Evolutionary conservation across 352 stramenopile genomes (phyloP).

Genomic region (Globisporangium paroecandrum): DNA sequence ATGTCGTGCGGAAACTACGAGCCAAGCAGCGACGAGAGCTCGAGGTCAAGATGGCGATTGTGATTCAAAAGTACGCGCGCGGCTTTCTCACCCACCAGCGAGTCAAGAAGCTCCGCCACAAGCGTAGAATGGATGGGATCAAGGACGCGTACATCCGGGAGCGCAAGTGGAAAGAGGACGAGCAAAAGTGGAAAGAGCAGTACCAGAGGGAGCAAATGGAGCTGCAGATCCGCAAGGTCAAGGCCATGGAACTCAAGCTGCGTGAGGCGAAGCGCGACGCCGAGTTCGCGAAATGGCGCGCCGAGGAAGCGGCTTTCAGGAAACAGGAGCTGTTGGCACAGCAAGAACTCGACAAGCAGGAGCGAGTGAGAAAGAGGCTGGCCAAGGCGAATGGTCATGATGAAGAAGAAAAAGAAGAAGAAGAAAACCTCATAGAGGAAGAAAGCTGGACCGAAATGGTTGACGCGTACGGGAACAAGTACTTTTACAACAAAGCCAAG

Average conservation of each 20-base stretch:
- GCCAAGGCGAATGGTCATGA: constrained; percentile 6
- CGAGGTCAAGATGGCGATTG: constrained; percentile 27
- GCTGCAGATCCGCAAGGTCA: constrained; percentile 40
- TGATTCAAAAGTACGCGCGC: constrained; percentile 35
- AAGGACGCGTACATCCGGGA: constrained; percentile 62
- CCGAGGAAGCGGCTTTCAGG: constrained; percentile 37
- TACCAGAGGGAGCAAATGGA: constrained; percentile 62
- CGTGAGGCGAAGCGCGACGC: constrained; percentile 59
- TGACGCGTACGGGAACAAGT: constrained; percentile 52
- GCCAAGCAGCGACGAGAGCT: constrained; percentile 28
- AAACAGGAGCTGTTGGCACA: constrained; percentile 40
- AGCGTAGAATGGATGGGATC: constrained; percentile 36
- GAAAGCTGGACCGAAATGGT: constrained; percentile 28
- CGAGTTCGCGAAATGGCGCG: constrained; percentile 52
- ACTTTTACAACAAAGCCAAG: constrained; percentile 61
- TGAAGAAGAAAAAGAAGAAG: background rate
- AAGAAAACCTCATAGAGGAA: constrained; percentile 6
- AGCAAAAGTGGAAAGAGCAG: constrained; percentile 44
- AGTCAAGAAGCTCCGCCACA: constrained; percentile 26
- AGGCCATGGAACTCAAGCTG: constrained; percentile 41
- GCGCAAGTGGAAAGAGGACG: constrained; percentile 50
- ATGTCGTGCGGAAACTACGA: constrained; percentile 36
- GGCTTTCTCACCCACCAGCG: constrained; percentile 35
- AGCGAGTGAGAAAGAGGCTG: constrained; percentile 12
- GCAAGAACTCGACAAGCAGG: constrained; percentile 25